phyloP scores from a whole-genome alignment of 306 rosid species.

The Vigna mungo region DNA sequence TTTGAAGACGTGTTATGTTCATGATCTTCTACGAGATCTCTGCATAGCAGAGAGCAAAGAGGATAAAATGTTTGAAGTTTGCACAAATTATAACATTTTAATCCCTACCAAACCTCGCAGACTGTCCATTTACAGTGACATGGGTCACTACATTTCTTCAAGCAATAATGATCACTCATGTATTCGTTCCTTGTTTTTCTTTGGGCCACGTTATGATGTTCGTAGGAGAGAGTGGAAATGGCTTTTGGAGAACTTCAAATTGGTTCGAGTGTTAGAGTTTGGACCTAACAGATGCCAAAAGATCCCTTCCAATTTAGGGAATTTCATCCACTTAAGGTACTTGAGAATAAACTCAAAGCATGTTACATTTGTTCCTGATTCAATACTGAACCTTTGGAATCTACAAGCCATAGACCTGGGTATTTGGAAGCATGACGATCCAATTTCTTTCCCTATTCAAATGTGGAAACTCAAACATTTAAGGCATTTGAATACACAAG shows the following conservation, averaged over 20 bases:
- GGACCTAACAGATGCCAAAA: not conserved
- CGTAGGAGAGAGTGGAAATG: not conserved
- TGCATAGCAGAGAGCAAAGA: conserved; percentile 41
- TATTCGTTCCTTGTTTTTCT: conserved; percentile 40
- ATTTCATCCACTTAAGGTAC: conserved; percentile 42
- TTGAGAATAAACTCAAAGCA: not conserved
- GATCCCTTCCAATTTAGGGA: conserved; percentile 23
- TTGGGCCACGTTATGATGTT: accelerated
- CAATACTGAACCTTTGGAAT: conserved; percentile 35
- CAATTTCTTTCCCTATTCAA: not conserved
- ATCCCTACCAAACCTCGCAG: conserved; percentile 34
- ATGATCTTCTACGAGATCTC: conserved; percentile 37
- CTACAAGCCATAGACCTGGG: not conserved
- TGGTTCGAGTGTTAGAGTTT: conserved; percentile 39
- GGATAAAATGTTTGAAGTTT: conserved; percentile 24
- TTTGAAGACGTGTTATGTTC: conserved; percentile 28
- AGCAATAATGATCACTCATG: conserved; percentile 28
- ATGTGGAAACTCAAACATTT: not conserved
- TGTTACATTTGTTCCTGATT: conserved; percentile 30
- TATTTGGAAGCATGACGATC: accelerated
- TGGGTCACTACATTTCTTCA: conserved; percentile 29
- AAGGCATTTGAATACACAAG: too few species aligned
- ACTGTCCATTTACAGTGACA: conserved; percentile 17
- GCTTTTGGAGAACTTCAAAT: conserved; percentile 30
- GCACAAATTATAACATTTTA: not conserved